phyloP scores from a whole-genome alignment of 2,329 filamentous ascomycete genomes.

The Decorospora gaudefroyi region DNA sequence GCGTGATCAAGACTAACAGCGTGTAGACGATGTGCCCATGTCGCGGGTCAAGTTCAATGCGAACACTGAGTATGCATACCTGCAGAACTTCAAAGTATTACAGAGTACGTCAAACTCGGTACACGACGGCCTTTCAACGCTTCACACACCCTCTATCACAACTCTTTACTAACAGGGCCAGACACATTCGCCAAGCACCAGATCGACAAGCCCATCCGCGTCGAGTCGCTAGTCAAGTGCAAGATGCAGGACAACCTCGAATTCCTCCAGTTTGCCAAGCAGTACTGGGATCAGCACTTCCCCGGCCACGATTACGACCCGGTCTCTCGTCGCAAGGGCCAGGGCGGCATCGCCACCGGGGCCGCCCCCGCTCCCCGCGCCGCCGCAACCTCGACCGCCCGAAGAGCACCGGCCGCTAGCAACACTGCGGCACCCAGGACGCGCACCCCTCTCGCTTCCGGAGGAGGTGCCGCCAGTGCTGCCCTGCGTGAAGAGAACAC shows the following conservation, averaged over 20 bases:
- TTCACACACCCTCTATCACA: not conserved
- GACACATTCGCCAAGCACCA: slow-evolving; percentile 84
- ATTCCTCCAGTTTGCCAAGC: slow-evolving; percentile 96
- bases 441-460: slow-evolving; percentile 47
- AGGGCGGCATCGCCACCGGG: slow-evolving; percentile 60
- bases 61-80: slow-evolving; percentile 94
- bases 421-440: slow-evolving; percentile 49
- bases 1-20: slow-evolving; percentile 9
- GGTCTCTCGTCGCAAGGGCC: slow-evolving; percentile 78
- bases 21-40: slow-evolving; percentile 84
- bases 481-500: slow-evolving; percentile 83
- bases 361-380: slow-evolving; percentile 56
- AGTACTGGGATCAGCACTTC: slow-evolving; percentile 97
- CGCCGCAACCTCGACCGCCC: slow-evolving; percentile 54
- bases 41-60: slow-evolving; percentile 96
- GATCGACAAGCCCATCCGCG: slow-evolving; percentile 86
- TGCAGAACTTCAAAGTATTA: slow-evolving; percentile 97
- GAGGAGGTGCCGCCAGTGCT: slow-evolving; percentile 64
- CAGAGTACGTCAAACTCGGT: slow-evolving; percentile 69
- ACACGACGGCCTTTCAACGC: not conserved
- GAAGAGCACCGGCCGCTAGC: slow-evolving; percentile 50
- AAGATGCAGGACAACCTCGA: slow-evolving; percentile 99
- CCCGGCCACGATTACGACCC: slow-evolving; percentile 97
- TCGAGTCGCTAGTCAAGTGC: slow-evolving; percentile 90
- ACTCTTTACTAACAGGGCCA: slow-evolving; percentile 44